A percentile compares a stretch with the other conserved stretches of the same genome.
Evolutionary conservation across 352 stramenopile genomes (phyloP).

Genomic region (Phytopythium chamaehyphon): DNA sequence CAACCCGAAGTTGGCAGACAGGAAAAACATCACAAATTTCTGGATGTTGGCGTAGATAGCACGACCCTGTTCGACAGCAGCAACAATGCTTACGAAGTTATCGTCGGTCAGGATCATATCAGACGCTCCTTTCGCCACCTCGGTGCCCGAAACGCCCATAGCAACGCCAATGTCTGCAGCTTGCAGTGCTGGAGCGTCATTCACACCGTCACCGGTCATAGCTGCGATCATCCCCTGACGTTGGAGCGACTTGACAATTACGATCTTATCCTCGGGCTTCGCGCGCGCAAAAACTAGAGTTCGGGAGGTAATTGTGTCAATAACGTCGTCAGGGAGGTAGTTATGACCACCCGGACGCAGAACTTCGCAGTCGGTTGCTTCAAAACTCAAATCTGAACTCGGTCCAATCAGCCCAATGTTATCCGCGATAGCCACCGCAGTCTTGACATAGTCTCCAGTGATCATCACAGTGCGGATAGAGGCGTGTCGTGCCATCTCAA

Average conservation of each 20-base stretch:
- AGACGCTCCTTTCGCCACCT: conserved; percentile 95
- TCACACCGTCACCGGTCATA: conserved; percentile 95
- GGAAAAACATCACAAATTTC: conserved; percentile 96
- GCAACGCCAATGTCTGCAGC: conserved; percentile 92
- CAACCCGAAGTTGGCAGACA: conserved; percentile 93
- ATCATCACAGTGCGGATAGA: conserved; percentile 77
- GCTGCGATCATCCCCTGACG: conserved; percentile 58
- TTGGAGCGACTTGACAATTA: conserved; percentile 88
- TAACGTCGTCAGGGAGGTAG: conserved; percentile 36
- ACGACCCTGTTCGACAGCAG: conserved; percentile 91
- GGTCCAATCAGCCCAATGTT: conserved; percentile 78
- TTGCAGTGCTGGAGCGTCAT: conserved; percentile 95
- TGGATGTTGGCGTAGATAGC: conserved; percentile 96
- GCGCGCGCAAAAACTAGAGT: conserved; percentile 85
- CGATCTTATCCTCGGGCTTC: conserved; percentile 84
- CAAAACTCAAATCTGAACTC: conserved; percentile 28
- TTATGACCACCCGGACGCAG: conserved; percentile 12
- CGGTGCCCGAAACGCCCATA: conserved; percentile 94
- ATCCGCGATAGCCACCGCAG: conserved; percentile 85
- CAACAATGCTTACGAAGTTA: conserved; percentile 95
- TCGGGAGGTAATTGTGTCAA: conserved; percentile 56
- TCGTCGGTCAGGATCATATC: conserved; percentile 97
- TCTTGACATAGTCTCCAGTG: conserved; percentile 91
- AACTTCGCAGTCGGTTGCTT: conserved; percentile 44
- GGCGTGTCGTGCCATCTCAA: conserved; percentile 21